phyloP scores from a whole-genome alignment of 1,284 basidiomycete species.

The Ustilago hordei region DNA sequence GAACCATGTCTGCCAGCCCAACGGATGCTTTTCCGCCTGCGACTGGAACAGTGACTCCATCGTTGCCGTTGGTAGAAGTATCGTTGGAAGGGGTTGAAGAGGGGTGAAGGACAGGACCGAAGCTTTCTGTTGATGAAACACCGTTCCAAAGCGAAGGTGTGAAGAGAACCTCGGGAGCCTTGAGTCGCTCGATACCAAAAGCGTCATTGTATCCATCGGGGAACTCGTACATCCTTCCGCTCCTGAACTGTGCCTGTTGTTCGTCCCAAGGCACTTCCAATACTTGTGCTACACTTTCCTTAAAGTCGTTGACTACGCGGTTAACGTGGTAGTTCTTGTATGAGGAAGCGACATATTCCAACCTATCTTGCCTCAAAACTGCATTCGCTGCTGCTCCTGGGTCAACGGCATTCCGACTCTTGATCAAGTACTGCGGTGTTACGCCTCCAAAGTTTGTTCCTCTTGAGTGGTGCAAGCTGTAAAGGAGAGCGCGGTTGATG shows the following conservation, averaged over 20 bases:
- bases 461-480: slow-evolving; percentile 53
- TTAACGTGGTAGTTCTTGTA: slow-evolving; percentile 87
- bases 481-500: slow-evolving; percentile 44
- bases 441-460: slow-evolving; percentile 42
- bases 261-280: slow-evolving; percentile 89
- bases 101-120: slow-evolving; percentile 25
- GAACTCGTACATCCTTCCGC: slow-evolving; percentile 82
- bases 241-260: slow-evolving; percentile 71
- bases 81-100: slow-evolving; percentile 18
- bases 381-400: slow-evolving; percentile 76
- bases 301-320: slow-evolving; percentile 91
- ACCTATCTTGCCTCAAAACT: slow-evolving; percentile 62
- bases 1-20: slow-evolving; percentile 74
- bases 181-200: slow-evolving; percentile 85
- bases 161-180: slow-evolving; percentile 90
- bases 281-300: slow-evolving; percentile 87
- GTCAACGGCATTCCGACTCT: slow-evolving; percentile 78
- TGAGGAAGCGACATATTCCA: slow-evolving; percentile 75
- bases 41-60: slow-evolving; percentile 1
- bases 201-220: slow-evolving; percentile 90
- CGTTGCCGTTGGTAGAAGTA: slow-evolving; percentile 4
- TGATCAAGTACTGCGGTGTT: slow-evolving; percentile 82
- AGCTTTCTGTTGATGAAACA: slow-evolving; percentile 30
- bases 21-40: slow-evolving; percentile 27
- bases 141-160: slow-evolving; percentile 77